Evolutionary conservation across 495 filamentous ascomycete species (phyloP).

Genomic region (Physcia stellaris): DNA sequence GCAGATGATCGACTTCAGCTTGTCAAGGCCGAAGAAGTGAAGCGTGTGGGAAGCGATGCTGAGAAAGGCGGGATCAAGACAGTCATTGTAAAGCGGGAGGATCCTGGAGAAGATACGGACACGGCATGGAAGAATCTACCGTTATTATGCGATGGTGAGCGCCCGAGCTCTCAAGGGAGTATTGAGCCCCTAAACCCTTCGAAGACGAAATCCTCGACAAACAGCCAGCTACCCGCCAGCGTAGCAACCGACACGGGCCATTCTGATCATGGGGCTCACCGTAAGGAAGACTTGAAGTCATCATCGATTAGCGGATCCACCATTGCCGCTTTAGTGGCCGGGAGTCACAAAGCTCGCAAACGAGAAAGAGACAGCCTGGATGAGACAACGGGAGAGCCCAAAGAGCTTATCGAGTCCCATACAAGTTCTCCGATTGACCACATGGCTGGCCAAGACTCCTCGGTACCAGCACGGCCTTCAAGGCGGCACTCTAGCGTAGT

Average conservation of each 20-base stretch:
- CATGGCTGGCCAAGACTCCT: too few species aligned
- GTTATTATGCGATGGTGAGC: slow-evolving; percentile 4
- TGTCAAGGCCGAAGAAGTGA: neutral
- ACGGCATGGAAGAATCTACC: slow-evolving; percentile 12
- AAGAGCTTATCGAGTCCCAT: neutral
- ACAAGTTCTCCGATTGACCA: slow-evolving; percentile 1
- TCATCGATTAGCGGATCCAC: slow-evolving; percentile 5
- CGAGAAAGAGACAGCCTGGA: neutral
- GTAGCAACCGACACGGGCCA: slow-evolving; percentile 14
- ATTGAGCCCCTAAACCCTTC: slow-evolving; percentile 15
- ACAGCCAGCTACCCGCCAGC: slow-evolving; percentile 8
- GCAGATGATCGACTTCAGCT: slow-evolving; percentile 26
- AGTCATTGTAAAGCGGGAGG: slow-evolving; percentile 13
- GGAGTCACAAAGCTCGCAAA: neutral
- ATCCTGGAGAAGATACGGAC: too few species aligned
- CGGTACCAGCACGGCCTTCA: slow-evolving; percentile 5
- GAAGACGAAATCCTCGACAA: slow-evolving; percentile 7
- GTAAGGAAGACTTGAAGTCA: slow-evolving; percentile 1
- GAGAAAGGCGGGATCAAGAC: slow-evolving; percentile 11
- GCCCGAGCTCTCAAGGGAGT: neutral
- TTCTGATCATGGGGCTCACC: slow-evolving; percentile 6
- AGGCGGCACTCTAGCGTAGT: slow-evolving; percentile 13
- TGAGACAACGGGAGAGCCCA: neutral
- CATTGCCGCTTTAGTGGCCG: slow-evolving; percentile 12
- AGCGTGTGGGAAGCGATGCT: neutral